Conservation (phyloP, 805 yeast genomes). For the Schizosaccharomyces lindneri region DNA sequence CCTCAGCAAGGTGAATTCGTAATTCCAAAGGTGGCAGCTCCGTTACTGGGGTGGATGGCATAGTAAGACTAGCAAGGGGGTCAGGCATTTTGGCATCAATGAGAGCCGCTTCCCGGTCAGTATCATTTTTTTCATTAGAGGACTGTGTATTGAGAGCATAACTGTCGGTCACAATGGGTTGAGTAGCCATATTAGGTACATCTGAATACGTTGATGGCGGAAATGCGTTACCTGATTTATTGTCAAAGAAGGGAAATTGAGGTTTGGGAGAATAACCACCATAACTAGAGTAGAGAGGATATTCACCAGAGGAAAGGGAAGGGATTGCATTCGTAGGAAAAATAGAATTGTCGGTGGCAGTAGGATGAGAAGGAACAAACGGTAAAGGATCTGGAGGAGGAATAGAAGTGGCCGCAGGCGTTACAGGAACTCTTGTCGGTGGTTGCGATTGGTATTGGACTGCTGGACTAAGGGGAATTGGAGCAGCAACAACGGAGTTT, state of each 20-base stretch:
- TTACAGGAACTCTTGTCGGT: no score
- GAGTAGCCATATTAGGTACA: no score
- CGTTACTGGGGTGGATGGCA: background rate
- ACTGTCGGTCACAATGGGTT: no score
- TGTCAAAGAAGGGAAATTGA: no score
- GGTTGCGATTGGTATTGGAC: background rate
- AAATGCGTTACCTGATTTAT: no score
- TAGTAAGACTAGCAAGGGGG: background rate
- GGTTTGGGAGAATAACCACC: no score
- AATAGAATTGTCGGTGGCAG: no score
- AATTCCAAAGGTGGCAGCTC: conserved; percentile 1
- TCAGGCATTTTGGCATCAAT: background rate
- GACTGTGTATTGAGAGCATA: background rate
- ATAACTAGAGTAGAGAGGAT: no score
- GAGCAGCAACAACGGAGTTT: background rate
- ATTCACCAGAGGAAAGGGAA: no score
- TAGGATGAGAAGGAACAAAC: background rate
- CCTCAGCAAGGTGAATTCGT: conserved; percentile 12
- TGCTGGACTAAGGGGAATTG: background rate
- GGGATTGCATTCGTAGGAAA: no score
- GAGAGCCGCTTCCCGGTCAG: background rate
- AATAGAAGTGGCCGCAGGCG: background rate
- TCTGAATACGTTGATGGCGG: no score
- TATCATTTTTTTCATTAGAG: background rate
- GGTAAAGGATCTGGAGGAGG: background rate